Evolutionary conservation across 2,329 filamentous ascomycete genomes (phyloP).

Genomic region (Alternaria sp.): DNA sequence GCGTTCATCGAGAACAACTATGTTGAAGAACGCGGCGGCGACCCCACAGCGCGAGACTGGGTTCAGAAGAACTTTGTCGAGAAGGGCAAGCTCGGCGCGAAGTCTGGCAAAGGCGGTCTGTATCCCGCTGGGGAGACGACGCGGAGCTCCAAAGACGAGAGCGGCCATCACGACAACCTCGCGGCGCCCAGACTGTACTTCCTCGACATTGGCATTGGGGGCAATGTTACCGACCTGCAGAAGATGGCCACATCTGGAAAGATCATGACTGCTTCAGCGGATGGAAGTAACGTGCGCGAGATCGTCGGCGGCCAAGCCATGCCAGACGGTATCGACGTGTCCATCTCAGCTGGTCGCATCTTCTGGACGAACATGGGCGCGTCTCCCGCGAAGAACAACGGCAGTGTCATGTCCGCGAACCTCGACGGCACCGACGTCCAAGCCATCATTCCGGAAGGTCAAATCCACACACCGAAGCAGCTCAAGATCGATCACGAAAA

Average conservation of each 20-base stretch:
- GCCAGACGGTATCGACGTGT: constrained; percentile 44
- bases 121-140: constrained; percentile 39
- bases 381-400: constrained; percentile 42
- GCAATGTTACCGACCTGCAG: constrained; percentile 4
- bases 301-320: constrained; percentile 17
- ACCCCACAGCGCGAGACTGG: constrained; percentile 52
- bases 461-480: constrained; percentile 55
- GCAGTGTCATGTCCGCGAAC: constrained; percentile 54
- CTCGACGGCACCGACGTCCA: constrained; percentile 57
- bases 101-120: constrained; percentile 33
- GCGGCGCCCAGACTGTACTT: constrained; percentile 8
- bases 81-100: constrained; percentile 56
- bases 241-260: constrained; percentile 6
- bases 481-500: constrained; percentile 21
- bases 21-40: constrained; percentile 56
- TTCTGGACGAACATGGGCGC: constrained; percentile 41
- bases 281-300: constrained; percentile 8
- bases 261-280: constrained; percentile 13
- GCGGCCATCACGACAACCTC: constrained; percentile 8
- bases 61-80: constrained; percentile 55
- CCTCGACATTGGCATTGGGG: constrained; percentile 14
- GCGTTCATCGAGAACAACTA: constrained; percentile 62
- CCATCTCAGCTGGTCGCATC: constrained; percentile 25
- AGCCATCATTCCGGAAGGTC: constrained; percentile 53
- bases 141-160: constrained; percentile 39